Conservation (phyloP, 2,329 filamentous ascomycete species). For the Cladosporium sp. region DNA sequence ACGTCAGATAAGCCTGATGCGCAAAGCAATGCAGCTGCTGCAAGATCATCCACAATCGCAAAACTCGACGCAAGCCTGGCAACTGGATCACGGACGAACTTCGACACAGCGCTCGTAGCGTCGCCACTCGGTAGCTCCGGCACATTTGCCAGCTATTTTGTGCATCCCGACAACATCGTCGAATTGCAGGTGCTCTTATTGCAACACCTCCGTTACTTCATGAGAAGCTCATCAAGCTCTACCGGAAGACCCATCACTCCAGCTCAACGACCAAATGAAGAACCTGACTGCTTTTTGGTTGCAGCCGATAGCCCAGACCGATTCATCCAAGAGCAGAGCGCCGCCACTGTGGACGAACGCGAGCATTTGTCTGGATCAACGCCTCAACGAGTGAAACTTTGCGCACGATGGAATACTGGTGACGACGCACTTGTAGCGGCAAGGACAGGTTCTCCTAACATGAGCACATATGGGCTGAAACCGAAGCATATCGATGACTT, state of each 20-base stretch:
- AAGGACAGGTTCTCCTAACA: constrained; percentile 22
- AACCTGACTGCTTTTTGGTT: constrained; percentile 44
- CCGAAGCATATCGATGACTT: constrained; percentile 46
- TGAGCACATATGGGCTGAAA: constrained; percentile 41
- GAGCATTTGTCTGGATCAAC: constrained; percentile 33
- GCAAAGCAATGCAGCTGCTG: constrained; percentile 12
- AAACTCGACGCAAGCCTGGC: constrained; percentile 45
- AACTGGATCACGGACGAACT: constrained; percentile 46
- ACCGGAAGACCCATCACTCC: constrained; percentile 20
- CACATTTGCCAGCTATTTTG: constrained; percentile 55
- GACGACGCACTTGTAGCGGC: constrained; percentile 35
- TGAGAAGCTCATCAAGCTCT: constrained; percentile 34
- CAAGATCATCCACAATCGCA: constrained; percentile 34
- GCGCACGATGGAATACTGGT: constrained; percentile 32
- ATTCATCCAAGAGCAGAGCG: constrained; percentile 50
- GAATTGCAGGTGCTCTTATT: constrained; percentile 56
- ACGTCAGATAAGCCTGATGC: constrained; percentile 23
- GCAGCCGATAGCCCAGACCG: constrained; percentile 52
- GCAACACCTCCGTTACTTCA: constrained; percentile 49
- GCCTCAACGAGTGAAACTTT: constrained; percentile 35
- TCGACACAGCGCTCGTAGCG: constrained; percentile 53
- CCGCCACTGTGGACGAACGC: constrained; percentile 47
- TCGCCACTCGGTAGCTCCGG: constrained; percentile 50
- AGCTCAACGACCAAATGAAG: constrained; percentile 30
- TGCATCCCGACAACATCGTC: constrained; percentile 56